Base-by-base conservation (phyloP, 176 grass and related monocot species). In the Eleusine coracana region DNA sequence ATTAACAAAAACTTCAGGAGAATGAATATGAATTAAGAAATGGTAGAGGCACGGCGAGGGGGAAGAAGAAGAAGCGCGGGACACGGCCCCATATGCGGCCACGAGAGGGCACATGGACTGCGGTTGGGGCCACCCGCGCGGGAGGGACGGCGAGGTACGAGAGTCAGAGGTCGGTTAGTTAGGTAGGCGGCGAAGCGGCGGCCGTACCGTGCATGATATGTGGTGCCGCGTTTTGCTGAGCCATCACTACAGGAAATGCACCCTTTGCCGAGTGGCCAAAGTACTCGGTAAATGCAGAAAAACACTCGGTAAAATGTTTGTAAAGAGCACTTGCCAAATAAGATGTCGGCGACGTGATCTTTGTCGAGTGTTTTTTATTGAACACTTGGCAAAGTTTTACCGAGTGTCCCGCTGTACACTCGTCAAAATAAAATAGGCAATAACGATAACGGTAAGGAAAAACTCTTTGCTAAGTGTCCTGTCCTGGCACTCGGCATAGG, bases 91-190 rank as follows among this genome's bases (percentile, higher is more conserved):
- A 77, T 79, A 65, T 83, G 86, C 37, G 80, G 67, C 73, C 79
- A 87, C 56, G 72, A 87, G 82, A 28, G 59, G 86, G 73, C 86
- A 78, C 86, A 87, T 87, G 86, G 29, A 70, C 17, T 11, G 36
- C 55, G 34, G 86, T 80, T 20, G 78, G 18, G 41, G 2, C 5
- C 45, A 10, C 7, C 3, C 17, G 51, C 51, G 51, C 51, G 1
- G 7, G 56, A 60, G 21, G 56, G 56, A 60, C 56, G 59, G 59
- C 23, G 59, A 62, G 3, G 59, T 62, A 62, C 59, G 59, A 62
- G 59, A 62, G 59, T 62, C 59, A 59, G 59, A 62, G 59, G 59
- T 9, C 59, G 59, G 59, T 28, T 28, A 62, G 59, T 62, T 62
- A 27, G n/a, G 59, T 62, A 27, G 58, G n/a, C n/a, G 18, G 15